Base-by-base conservation (phyloP, 148 eudicot species). In the Pharnaceum exiguum region DNA sequence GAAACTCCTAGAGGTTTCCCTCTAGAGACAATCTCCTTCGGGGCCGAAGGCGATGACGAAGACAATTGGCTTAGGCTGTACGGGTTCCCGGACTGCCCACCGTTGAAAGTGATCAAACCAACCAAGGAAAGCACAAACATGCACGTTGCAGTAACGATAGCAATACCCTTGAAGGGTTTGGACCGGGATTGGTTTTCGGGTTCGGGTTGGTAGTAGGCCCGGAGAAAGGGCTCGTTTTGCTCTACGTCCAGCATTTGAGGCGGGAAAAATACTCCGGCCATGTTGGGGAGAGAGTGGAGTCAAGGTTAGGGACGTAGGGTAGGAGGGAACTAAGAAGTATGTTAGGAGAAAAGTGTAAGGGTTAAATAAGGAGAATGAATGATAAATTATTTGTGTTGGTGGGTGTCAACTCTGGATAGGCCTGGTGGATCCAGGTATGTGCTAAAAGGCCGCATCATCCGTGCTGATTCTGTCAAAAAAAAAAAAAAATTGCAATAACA, bases 1-100 rank as follows among this genome's bases (percentile, higher is more conserved):
- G 74, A 70, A 40, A 70, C 74, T 2, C 97, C 97, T 32, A 78
- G 65, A 11, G 63, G 39, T 35, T 45, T 72, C 39, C 87, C 97
- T 42, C 88, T 62, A 0, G 96, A 81, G 46, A 13, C 17, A 0
- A 12, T 27, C 58, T n/a, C 43, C 18, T 24, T 22, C 45, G 40
- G 1, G 5, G 63, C 46, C 60, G 51, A 13, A 23, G 33, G 29
- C 28, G 62, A 16, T 40, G 50, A 2, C 44, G 47, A 12, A 18
- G 55, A 24, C 16, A 55, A 22, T 43, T 61, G 25, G 28, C 13
- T 45, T 16, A 7, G 32, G 2, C 23, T 45, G 36, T 44, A 8
- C 7, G 4, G 30, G n/a, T 26, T n/a, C n/a, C n/a, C 50, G 17
- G 48, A 13, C 18, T 40, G 44, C 11, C 72, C 71, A 53, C 45